Conservation (phyloP, 2,329 filamentous ascomycete species). For the Verticillium longisporum region DNA sequence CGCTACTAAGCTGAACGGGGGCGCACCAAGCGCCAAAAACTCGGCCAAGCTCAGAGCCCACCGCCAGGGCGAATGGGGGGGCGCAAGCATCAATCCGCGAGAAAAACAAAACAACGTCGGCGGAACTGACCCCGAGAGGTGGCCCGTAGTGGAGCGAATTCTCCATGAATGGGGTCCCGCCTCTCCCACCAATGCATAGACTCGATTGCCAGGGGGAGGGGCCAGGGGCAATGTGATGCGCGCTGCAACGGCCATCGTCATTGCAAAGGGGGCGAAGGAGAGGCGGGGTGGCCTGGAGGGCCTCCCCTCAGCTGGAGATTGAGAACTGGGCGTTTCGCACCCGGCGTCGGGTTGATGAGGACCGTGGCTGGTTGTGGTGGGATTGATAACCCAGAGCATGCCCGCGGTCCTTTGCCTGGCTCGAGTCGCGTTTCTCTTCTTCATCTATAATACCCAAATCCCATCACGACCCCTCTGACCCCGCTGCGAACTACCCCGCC, state of each 20-base stretch:
- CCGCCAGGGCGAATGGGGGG: not conserved
- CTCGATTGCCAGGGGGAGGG: not conserved
- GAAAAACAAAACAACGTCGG: not conserved
- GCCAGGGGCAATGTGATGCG: not conserved
- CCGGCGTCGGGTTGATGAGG: not conserved
- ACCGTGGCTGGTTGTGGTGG: not conserved
- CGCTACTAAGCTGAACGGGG: not conserved
- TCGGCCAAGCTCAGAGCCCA: not conserved
- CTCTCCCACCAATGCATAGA: not conserved
- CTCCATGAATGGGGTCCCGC: conserved; percentile 1
- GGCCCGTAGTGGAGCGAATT: not conserved
- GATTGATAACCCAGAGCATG: not conserved
- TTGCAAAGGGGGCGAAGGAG: not conserved
- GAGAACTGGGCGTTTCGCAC: not conserved
- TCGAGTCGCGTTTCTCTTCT: not conserved
- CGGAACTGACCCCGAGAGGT: not conserved
- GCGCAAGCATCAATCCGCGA: not conserved
- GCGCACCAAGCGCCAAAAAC: not conserved
- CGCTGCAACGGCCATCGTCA: not conserved
- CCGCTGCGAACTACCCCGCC: conserved; percentile 6
- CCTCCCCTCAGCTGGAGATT: not conserved
- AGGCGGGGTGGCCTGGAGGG: not conserved
- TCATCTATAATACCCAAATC: not conserved
- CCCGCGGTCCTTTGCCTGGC: not conserved
- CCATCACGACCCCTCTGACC: not conserved